Evolutionary conservation across 2,329 filamentous ascomycete genomes (phyloP).

Genomic region (Neonectria magnoliae): DNA sequence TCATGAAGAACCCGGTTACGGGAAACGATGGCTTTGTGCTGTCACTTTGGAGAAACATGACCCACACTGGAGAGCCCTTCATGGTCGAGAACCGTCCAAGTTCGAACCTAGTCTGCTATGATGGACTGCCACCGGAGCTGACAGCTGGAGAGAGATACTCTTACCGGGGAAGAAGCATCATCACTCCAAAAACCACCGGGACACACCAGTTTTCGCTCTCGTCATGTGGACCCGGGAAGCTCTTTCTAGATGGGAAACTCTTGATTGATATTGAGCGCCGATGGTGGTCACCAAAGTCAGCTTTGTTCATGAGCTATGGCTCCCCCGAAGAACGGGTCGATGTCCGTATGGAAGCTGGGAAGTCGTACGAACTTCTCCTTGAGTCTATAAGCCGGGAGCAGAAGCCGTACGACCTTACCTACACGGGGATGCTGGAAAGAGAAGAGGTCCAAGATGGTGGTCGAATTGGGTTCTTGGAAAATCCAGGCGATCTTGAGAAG

Average conservation of each 20-base stretch:
- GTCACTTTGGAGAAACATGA: slow-evolving; percentile 24
- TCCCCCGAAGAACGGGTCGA: slow-evolving; percentile 22
- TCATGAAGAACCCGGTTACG: slow-evolving; percentile 27
- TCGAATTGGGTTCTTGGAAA: slow-evolving; percentile 29
- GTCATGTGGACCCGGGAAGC: slow-evolving; percentile 21
- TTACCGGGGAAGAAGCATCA: slow-evolving; percentile 17
- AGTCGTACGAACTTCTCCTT: slow-evolving; percentile 20
- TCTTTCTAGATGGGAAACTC: slow-evolving; percentile 22
- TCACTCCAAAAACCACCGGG: slow-evolving; percentile 24
- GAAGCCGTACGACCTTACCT: slow-evolving; percentile 26
- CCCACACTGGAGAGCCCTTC: slow-evolving; percentile 22
- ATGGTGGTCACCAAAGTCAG: slow-evolving; percentile 32
- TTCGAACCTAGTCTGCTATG: slow-evolving; percentile 31
- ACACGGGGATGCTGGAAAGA: slow-evolving; percentile 24
- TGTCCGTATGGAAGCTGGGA: slow-evolving; percentile 25
- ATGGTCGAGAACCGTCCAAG: slow-evolving; percentile 27
- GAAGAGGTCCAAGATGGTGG: slow-evolving; percentile 32
- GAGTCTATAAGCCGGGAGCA: slow-evolving; percentile 28
- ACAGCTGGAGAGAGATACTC: slow-evolving; percentile 31
- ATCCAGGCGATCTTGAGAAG: slow-evolving; percentile 19
- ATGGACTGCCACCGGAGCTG: slow-evolving; percentile 27
- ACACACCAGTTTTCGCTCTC: slow-evolving; percentile 27
- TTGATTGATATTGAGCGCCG: slow-evolving; percentile 26
- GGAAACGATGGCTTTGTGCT: slow-evolving; percentile 19
- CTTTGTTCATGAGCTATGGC: slow-evolving; percentile 32